Evolutionary conservation across 805 yeast species (phyloP).

Genomic region (Spathaspora arborariae): DNA sequence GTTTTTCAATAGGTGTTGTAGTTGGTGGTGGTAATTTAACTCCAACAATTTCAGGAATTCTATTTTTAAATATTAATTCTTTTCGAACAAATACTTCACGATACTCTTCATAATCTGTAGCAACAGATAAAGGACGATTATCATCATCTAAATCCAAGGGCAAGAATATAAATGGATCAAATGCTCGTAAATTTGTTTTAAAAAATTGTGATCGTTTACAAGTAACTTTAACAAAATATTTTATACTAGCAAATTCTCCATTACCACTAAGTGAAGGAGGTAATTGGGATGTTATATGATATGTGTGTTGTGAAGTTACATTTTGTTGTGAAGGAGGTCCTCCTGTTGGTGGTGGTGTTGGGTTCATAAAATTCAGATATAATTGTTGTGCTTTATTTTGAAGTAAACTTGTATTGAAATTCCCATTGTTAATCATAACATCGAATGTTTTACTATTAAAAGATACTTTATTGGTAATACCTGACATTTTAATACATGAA

Average conservation of each 20-base stretch:
- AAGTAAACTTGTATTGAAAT: constrained; percentile 17
- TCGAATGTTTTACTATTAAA: constrained; percentile 27
- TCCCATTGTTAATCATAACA: constrained; percentile 31
- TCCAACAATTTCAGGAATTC: constrained; percentile 44
- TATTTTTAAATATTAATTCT: constrained; percentile 32
- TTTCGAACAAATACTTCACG: constrained; percentile 44
- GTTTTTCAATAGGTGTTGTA: neutral
- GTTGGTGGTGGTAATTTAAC: constrained; percentile 23
- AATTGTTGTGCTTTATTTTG: constrained; percentile 17
- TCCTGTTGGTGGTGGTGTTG: neutral
- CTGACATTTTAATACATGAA: constrained; percentile 35
- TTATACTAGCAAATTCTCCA: constrained; percentile 36
- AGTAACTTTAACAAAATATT: constrained; percentile 59
- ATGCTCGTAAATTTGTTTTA: constrained; percentile 43
- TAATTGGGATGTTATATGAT: constrained; percentile 26
- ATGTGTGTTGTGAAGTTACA: constrained; percentile 6
- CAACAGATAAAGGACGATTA: constrained; percentile 16
- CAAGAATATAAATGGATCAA: constrained; percentile 49
- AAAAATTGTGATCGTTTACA: constrained; percentile 50
- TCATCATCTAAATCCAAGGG: constrained; percentile 42
- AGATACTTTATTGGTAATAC: constrained; percentile 30
- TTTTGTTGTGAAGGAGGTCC: neutral
- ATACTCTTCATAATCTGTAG: constrained; percentile 25
- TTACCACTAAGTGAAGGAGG: constrained; percentile 33
- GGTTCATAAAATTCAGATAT: neutral